Base-by-base conservation (phyloP, 352 stramenopile genomes). In the Globisporangium camurandrum region DNA sequence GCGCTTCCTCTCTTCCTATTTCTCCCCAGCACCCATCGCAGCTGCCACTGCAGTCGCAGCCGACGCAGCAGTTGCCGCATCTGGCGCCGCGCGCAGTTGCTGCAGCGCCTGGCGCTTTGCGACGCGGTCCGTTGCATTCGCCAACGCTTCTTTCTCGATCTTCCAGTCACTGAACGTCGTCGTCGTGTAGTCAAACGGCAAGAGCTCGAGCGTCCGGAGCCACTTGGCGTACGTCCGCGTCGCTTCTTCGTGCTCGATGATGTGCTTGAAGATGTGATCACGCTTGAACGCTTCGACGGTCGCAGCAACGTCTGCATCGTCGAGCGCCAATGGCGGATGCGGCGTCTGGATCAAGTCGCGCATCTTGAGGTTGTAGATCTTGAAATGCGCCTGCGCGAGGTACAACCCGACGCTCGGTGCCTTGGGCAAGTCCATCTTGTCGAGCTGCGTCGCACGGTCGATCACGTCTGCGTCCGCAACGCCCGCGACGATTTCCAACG, bases 351-450 rank as follows among this genome's bases (percentile, higher is more conserved):
- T 80, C 31, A 67, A 68, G 41, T 89, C 77, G 17, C 58, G 53
- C 54, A 91, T 72, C 48, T 86, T 85, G 51, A 71, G 64, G 64
- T 92, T 94, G 69, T 94, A 92, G 43, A 89, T 74, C 20, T 92
- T 78, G 41, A 94, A 94, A 50, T 92, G 80, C 16, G 82, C 81
- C 62, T 91, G 75, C 20, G 81, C 81, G 28, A 94, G 61, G 61
- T 94, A 94, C 26, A 94, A 49, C 1, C 84, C 84, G n/a, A 90
- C 81, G 46, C 84, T 89, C 28, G 84, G 84, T 10, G 84, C 84
- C 61, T 92, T 94, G 17, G 84, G 76, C 53, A 94, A 61, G 37
- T 93, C 82, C 77, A 94, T 90, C 58, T 94, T 94, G 17, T 80
- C 82, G 27, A 86, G 52, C 51, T 77, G 54, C 43, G 78, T 85